Evolutionary conservation across 352 stramenopile species (phyloP).

Genomic region (Globisporangium megalacanthum): DNA sequence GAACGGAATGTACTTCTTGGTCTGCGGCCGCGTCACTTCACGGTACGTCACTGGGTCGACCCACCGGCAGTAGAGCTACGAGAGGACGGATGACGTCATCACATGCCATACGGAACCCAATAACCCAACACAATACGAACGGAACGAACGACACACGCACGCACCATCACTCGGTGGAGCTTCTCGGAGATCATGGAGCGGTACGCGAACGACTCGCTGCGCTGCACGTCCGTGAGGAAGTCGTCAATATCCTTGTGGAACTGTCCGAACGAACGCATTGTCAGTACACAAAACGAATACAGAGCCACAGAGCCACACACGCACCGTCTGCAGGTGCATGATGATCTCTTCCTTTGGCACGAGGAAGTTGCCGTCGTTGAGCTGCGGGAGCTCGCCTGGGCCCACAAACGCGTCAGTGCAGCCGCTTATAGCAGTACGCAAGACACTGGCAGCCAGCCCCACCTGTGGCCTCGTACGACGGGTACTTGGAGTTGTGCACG

Average conservation of each 20-base stretch:
- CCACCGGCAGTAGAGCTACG: conserved; percentile 72
- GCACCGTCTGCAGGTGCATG: conserved; percentile 80
- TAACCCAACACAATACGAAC: not conserved
- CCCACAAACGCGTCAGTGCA: not conserved
- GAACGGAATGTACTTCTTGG: conserved; percentile 81
- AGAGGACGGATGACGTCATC: no score
- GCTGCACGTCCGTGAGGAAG: conserved; percentile 58
- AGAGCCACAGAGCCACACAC: not conserved
- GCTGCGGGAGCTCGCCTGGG: conserved; percentile 69
- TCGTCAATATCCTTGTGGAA: conserved; percentile 82
- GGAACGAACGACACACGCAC: not conserved
- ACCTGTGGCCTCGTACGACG: conserved; percentile 74
- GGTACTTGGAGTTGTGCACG: conserved; percentile 85
- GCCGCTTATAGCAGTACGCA: not conserved
- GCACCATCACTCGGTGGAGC: conserved; percentile 68
- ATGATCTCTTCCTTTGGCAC: conserved; percentile 81
- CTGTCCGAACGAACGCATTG: conserved; percentile 16
- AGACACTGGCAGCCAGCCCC: not conserved
- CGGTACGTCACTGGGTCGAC: conserved; percentile 80
- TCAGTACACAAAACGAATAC: not conserved
- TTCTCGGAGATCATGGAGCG: conserved; percentile 79
- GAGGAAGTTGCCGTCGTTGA: conserved; percentile 85
- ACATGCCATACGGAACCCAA: not conserved
- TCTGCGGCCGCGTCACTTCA: conserved; percentile 75
- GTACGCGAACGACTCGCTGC: conserved; percentile 80